phyloP scores from a whole-genome alignment of 2,329 filamentous ascomycete species.

The Fusarium concolor region DNA sequence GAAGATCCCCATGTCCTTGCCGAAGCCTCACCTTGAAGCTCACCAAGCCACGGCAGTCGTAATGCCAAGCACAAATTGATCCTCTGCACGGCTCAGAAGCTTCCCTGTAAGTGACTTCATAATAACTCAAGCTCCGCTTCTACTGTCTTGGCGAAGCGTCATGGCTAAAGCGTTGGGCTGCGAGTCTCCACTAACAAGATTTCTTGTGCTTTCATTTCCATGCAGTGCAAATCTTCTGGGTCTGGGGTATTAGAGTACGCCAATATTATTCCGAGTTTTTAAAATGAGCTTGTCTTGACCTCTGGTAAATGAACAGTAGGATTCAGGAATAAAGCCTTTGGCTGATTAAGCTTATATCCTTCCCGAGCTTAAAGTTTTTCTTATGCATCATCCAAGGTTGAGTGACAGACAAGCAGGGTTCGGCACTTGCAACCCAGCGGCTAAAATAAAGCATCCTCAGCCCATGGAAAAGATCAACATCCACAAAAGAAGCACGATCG shows the following conservation, averaged over 20 bases:
- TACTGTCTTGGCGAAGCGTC: slow-evolving; percentile 36
- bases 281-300: slow-evolving; percentile 1
- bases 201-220: slow-evolving; percentile 7
- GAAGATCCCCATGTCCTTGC: slow-evolving; percentile 17
- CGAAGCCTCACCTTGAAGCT: slow-evolving; percentile 21
- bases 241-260: slow-evolving; percentile 1
- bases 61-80: slow-evolving; percentile 30
- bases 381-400: not conserved
- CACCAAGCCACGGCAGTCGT: slow-evolving; percentile 35
- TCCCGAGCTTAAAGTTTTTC: not conserved
- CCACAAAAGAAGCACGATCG: slow-evolving; percentile 6
- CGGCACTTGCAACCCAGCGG: slow-evolving; percentile 5
- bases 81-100: slow-evolving; percentile 19
- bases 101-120: slow-evolving; percentile 3
- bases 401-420: slow-evolving; percentile 7
- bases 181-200: slow-evolving; percentile 19
- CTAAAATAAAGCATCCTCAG: not conserved
- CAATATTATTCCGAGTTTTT: not conserved
- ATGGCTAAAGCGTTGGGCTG: slow-evolving; percentile 16
- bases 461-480: not conserved
- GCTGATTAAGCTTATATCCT: slow-evolving; percentile 24
- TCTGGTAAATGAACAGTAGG: not conserved
- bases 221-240: slow-evolving; percentile 6
- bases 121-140: not conserved
- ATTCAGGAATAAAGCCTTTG: not conserved